Evolutionary conservation across 1,139 yeast genomes (phyloP).

Genomic region (Pichia sp.): DNA sequence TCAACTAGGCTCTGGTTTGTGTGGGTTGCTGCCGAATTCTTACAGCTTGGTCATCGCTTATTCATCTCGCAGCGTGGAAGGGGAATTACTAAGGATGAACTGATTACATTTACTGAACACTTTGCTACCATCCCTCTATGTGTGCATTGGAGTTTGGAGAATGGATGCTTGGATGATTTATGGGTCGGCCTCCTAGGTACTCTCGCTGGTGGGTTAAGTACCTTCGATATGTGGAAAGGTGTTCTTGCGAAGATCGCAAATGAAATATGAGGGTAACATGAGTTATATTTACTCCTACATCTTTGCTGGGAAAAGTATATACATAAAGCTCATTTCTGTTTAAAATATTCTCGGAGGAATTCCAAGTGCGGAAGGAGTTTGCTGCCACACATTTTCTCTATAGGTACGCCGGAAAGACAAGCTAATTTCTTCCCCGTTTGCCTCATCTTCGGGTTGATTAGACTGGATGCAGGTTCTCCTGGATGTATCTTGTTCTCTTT

Average conservation of each 20-base stretch:
- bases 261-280: too few species aligned
- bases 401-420: constrained; percentile 21
- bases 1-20: constrained; percentile 54
- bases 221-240: constrained; percentile 19
- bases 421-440: constrained; percentile 25
- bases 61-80: constrained; percentile 1
- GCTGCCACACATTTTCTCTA: constrained; percentile 24
- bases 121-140: constrained; percentile 47
- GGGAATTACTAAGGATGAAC: constrained; percentile 7
- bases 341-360: constrained; percentile 19
- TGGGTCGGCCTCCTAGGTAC: constrained; percentile 30
- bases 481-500: constrained; percentile 7
- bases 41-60: constrained; percentile 3
- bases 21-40: constrained; percentile 41
- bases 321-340: neutral
- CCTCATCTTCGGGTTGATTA: constrained; percentile 13
- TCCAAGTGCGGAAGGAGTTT: constrained; percentile 28
- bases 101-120: constrained; percentile 21
- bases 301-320: neutral
- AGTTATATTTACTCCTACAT: neutral
- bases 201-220: constrained; percentile 22
- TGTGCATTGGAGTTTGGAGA: constrained; percentile 49
- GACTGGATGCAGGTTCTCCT: constrained; percentile 13
- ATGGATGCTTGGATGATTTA: constrained; percentile 40
- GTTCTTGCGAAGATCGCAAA: constrained; percentile 11